Conservation (phyloP, 768 basidiomycete genomes). For the Tulasnella sp. region DNA sequence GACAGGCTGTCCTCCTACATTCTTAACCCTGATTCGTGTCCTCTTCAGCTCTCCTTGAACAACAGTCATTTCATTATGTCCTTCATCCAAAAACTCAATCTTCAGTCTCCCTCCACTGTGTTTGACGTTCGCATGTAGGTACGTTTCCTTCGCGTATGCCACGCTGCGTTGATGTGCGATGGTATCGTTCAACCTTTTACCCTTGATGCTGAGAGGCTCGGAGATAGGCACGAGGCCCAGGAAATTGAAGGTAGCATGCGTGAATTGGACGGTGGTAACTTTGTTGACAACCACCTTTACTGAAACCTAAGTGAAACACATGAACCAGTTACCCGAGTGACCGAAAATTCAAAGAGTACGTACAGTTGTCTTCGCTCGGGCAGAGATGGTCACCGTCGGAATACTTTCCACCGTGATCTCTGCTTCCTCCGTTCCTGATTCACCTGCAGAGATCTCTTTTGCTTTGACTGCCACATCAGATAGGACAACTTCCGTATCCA, state of each 20-base stretch:
- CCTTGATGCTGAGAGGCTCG: conserved; percentile 58
- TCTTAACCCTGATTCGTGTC: conserved; percentile 47
- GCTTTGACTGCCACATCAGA: conserved; percentile 46
- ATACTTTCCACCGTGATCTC: conserved; percentile 48
- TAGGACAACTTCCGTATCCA: conserved; percentile 60
- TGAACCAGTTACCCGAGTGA: not conserved
- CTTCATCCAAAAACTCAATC: conserved; percentile 26
- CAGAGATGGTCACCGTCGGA: conserved; percentile 39
- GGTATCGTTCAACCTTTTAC: conserved; percentile 64
- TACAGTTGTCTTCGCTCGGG: conserved; percentile 1
- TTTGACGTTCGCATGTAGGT: conserved; percentile 48
- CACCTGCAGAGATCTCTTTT: conserved; percentile 27
- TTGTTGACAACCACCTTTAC: not conserved
- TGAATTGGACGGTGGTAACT: conserved; percentile 37
- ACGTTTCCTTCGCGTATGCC: conserved; percentile 57
- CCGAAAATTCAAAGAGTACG: no score
- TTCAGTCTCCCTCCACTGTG: conserved; percentile 51
- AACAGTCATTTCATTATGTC: conserved; percentile 35
- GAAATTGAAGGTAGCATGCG: conserved; percentile 52
- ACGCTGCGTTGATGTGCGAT: conserved; percentile 51
- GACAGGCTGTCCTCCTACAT: conserved; percentile 48
- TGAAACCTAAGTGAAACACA: conserved; percentile 2
- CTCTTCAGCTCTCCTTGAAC: conserved; percentile 55
- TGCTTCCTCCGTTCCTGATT: conserved; percentile 30
- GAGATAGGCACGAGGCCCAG: conserved; percentile 53